phyloP scores from a whole-genome alignment of 2,329 filamentous ascomycete species.

The Verticillium nonalfalfae region DNA sequence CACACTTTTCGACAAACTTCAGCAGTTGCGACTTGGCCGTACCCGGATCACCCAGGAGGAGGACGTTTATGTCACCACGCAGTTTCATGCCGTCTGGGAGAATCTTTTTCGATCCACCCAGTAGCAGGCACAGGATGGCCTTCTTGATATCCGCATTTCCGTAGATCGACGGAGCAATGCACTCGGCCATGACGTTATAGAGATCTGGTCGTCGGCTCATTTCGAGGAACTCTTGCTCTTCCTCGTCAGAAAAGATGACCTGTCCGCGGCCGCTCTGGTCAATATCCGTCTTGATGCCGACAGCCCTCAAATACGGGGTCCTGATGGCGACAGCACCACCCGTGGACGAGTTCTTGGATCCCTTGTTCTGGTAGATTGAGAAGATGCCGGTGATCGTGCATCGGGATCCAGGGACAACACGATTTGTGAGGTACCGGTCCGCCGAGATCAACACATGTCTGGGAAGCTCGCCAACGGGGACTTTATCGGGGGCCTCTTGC shows the following conservation, averaged over 20 bases:
- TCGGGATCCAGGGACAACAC: conserved; percentile 88
- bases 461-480: conserved; percentile 92
- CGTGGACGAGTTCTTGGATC: conserved; percentile 65
- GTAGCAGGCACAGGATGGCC: conserved; percentile 84
- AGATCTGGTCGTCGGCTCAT: conserved; percentile 86
- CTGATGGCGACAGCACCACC: conserved; percentile 87
- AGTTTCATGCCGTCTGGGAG: conserved; percentile 96
- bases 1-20: conserved; percentile 95
- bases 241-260: conserved; percentile 82
- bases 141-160: conserved; percentile 97
- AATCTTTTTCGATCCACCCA: conserved; percentile 97
- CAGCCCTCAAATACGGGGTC: conserved; percentile 88
- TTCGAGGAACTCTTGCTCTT: conserved; percentile 93
- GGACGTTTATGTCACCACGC: conserved; percentile 95
- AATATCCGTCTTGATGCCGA: conserved; percentile 85
- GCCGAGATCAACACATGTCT: conserved; percentile 92
- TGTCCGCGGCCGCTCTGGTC: conserved; percentile 85
- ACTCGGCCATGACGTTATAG: conserved; percentile 85
- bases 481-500: conserved; percentile 94
- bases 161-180: conserved; percentile 96
- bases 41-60: conserved; percentile 93
- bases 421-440: conserved; percentile 92
- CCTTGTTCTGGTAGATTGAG: conserved; percentile 94
- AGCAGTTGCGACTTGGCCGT: conserved; percentile 96
- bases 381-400: conserved; percentile 97